Conservation (phyloP, 1,284 basidiomycete species). For the Cryptococcus floricola region DNA sequence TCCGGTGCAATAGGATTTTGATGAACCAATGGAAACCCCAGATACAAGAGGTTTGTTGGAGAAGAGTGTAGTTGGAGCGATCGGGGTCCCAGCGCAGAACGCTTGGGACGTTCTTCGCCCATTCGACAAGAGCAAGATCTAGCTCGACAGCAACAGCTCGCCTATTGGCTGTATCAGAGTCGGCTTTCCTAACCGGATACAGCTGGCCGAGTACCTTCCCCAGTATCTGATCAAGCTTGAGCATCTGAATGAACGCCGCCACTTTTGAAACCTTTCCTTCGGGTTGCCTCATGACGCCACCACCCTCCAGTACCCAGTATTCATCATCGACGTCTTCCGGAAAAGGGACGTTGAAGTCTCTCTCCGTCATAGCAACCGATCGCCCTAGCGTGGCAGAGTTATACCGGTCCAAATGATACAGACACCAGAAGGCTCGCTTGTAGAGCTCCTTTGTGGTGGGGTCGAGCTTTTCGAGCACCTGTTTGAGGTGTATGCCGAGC, state of each 20-base stretch:
- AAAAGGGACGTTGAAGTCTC: conserved; percentile 73
- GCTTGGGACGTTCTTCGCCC: conserved; percentile 68
- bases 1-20: conserved; percentile 69
- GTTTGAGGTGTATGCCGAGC: conserved; percentile 46
- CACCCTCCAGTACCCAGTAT: conserved; percentile 60
- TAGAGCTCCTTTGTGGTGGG: conserved; percentile 61
- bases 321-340: conserved; percentile 82
- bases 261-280: conserved; percentile 52
- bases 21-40: conserved; percentile 65
- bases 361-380: conserved; percentile 76
- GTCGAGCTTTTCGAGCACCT: conserved; percentile 32
- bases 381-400: conserved; percentile 71
- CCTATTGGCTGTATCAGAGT: conserved; percentile 60
- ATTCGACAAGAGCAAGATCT: conserved; percentile 65
- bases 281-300: conserved; percentile 59
- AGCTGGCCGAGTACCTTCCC: conserved; percentile 67
- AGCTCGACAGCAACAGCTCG: conserved; percentile 65
- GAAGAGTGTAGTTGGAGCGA: conserved; percentile 59
- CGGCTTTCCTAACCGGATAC: conserved; percentile 65
- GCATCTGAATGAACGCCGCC: conserved; percentile 62
- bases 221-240: conserved; percentile 67
- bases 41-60: conserved; percentile 66
- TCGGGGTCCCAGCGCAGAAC: conserved; percentile 71
- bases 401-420: conserved; percentile 52
- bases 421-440: conserved; percentile 75